Percentiles rank a stretch among this genome's conserved stretches.
Evolutionary conservation across 495 filamentous ascomycete genomes (phyloP).

Genomic region (Hyaloscypha finlandica): DNA sequence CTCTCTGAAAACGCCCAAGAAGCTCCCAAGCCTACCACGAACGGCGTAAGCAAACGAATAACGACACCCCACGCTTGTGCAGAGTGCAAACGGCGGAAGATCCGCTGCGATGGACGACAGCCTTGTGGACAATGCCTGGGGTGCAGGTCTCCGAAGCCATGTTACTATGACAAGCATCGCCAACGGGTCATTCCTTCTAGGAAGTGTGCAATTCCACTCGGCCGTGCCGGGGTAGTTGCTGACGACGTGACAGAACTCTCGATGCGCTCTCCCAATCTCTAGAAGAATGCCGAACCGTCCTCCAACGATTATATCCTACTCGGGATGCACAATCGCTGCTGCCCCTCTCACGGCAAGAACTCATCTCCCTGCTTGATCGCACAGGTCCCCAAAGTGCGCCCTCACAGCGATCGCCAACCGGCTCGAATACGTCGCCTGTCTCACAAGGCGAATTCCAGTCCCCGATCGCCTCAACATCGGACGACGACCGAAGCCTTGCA

Average conservation of each 20-base stretch:
- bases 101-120: conserved; percentile 60
- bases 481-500: conserved; percentile 47
- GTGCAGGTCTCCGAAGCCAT: conserved; percentile 56
- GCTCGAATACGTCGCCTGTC: conserved; percentile 25
- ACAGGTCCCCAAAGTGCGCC: conserved; percentile 40
- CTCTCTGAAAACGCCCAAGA: conserved; percentile 29
- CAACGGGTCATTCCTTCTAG: conserved; percentile 59
- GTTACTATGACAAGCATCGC: conserved; percentile 62
- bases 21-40: conserved; percentile 29
- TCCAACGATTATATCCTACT: conserved; percentile 55
- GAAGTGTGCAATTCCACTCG: conserved; percentile 38
- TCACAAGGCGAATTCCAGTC: conserved; percentile 35
- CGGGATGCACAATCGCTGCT: conserved; percentile 53
- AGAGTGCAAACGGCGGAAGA: conserved; percentile 61
- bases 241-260: conserved; percentile 42
- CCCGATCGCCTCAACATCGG: conserved; percentile 47
- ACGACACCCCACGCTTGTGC: conserved; percentile 61
- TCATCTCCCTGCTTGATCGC: conserved; percentile 51
- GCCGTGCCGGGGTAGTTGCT: conserved; percentile 10
- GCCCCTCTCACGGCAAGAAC: conserved; percentile 52
- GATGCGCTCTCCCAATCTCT: conserved; percentile 58
- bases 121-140: conserved; percentile 60
- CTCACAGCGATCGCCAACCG: conserved; percentile 27
- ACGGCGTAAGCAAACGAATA: conserved; percentile 45
- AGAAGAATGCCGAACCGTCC: conserved; percentile 58